Conservation (phyloP, 805 yeast species). For the Candida lessepsii region DNA sequence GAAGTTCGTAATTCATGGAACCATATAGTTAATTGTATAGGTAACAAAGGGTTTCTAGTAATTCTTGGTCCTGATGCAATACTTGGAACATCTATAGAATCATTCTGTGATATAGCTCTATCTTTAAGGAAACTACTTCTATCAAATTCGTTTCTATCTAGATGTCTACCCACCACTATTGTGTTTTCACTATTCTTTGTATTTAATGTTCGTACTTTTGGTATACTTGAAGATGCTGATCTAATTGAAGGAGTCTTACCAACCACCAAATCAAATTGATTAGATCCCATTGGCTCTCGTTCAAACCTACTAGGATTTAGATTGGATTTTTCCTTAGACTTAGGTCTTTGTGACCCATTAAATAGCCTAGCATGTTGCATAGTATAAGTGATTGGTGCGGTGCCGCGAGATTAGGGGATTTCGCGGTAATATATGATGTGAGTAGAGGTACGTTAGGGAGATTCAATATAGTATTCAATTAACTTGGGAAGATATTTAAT, state of each 20-base stretch:
- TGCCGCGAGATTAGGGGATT: too few species aligned
- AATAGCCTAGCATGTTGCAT: conserved; percentile 34
- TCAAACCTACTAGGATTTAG: conserved; percentile 6
- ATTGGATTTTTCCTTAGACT: conserved; percentile 3
- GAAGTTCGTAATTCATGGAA: conserved; percentile 70
- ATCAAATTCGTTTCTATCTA: conserved; percentile 5
- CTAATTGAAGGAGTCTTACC: conserved; percentile 14
- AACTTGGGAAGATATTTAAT: too few species aligned
- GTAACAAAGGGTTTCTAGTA: conserved; percentile 18
- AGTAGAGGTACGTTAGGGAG: too few species aligned
- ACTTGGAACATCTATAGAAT: conserved; percentile 1
- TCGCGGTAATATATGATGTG: too few species aligned
- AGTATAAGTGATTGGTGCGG: background rate
- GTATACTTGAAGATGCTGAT: conserved; percentile 15
- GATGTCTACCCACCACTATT: conserved; percentile 15
- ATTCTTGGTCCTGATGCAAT: background rate
- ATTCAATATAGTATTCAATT: too few species aligned
- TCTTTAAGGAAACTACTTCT: conserved; percentile 3
- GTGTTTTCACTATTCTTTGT: conserved; percentile 15
- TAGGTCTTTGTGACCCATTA: conserved; percentile 5
- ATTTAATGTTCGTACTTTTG: conserved; percentile 7
- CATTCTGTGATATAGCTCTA: conserved; percentile 12
- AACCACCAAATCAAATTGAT: conserved; percentile 20
- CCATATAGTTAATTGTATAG: conserved; percentile 47
- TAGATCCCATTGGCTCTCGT: conserved; percentile 18